A percentile compares a stretch with the other conserved stretches of the same genome.
These are phyloP conservation scores for Ustilago loliicola DNA, from an alignment of 1,284 basidiomycete genomes.

Conservation along the genomic window DNA sequence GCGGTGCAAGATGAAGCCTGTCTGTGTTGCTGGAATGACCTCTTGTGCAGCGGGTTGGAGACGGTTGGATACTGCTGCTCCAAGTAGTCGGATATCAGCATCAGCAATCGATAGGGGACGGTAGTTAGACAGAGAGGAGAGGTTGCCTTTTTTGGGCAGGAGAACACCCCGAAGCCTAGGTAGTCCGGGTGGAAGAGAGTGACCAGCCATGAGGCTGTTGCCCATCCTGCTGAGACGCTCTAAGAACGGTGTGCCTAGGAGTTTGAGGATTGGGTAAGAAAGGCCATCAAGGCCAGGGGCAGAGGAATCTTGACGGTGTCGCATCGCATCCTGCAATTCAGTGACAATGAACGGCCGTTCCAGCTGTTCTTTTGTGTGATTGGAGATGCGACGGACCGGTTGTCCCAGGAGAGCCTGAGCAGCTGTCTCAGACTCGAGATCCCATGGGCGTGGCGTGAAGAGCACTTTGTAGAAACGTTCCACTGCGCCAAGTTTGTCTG, in stretches of 20 bases:
- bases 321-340: conserved; percentile 6
- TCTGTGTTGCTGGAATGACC: conserved; percentile 10
- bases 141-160: conserved; percentile 13
- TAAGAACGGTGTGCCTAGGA: neutral
- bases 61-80: conserved; percentile 6
- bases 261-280: conserved; percentile 1
- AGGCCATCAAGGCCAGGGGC: conserved; percentile 16
- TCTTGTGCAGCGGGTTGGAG: conserved; percentile 13
- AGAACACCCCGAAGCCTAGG: conserved; percentile 15
- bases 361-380: neutral
- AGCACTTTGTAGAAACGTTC: conserved; percentile 8
- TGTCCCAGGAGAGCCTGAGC: neutral
- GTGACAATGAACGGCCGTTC: conserved; percentile 1
- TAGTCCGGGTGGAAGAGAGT: neutral
- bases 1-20: conserved; percentile 10
- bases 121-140: conserved; percentile 7
- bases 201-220: conserved; percentile 8
- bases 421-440: neutral
- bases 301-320: neutral
- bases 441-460: neutral
- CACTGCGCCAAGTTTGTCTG: neutral
- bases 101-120: conserved; percentile 14
- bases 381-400: neutral
- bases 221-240: neutral
- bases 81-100: conserved; percentile 5